Conservation (phyloP, 192 early-diverging fungal genomes). For the Phlyctochytrium planicorne region DNA sequence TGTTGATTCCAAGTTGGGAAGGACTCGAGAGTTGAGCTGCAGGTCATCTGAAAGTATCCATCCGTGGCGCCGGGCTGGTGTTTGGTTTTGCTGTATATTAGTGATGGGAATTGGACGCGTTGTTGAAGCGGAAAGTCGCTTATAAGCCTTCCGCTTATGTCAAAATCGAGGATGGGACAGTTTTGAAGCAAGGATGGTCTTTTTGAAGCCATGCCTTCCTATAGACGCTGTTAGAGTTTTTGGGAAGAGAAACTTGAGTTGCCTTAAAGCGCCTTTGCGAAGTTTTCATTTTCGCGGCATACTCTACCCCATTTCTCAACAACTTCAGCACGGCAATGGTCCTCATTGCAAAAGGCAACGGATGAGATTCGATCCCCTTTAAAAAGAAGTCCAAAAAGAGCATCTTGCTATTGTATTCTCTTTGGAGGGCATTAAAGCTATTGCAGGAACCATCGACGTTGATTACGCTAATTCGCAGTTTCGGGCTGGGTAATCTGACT, state of each 20-base stretch:
- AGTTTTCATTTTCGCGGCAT: conserved; percentile 11
- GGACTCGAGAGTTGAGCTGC: background rate
- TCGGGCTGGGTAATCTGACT: conserved; percentile 10
- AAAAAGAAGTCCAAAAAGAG: conserved; percentile 13
- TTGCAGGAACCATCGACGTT: conserved; percentile 9
- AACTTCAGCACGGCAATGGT: conserved; percentile 14
- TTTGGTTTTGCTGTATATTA: conserved; percentile 12
- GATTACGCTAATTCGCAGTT: conserved; percentile 11
- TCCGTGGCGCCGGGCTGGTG: background rate
- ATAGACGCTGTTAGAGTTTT: background rate
- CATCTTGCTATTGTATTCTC: conserved; percentile 17
- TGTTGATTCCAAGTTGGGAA: conserved; percentile 26
- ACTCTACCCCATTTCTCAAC: conserved; percentile 9
- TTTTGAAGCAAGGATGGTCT: background rate
- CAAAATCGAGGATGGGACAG: conserved; percentile 19
- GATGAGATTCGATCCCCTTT: background rate
- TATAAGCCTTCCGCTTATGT: conserved; percentile 23
- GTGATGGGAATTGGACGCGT: background rate
- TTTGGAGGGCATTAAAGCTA: background rate
- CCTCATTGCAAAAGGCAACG: conserved; percentile 10
- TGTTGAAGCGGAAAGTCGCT: conserved; percentile 24
- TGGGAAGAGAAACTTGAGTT: no score
- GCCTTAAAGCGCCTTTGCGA: conserved; percentile 17
- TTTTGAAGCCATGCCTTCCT: no score
- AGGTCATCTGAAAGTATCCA: conserved; percentile 21